Conservation (phyloP, 768 basidiomycete species). For the Mycena sanguinolenta region DNA sequence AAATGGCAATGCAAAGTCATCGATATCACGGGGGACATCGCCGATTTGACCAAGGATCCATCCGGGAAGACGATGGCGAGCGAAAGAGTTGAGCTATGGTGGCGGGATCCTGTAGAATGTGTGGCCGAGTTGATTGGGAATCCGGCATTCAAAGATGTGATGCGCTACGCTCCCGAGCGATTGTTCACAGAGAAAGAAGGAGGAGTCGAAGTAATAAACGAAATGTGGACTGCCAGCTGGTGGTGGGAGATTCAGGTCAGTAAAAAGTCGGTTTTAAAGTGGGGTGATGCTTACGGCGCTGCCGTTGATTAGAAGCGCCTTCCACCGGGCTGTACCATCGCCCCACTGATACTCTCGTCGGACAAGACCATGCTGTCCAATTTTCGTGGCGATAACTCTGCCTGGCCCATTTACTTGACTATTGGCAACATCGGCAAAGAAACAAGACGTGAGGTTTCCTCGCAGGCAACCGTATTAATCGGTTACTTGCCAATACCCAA, state of each 20-base stretch:
- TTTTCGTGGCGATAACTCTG: slow-evolving; percentile 47
- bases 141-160: slow-evolving; percentile 39
- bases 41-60: slow-evolving; percentile 19
- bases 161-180: slow-evolving; percentile 42
- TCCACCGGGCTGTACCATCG: slow-evolving; percentile 34
- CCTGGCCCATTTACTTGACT: slow-evolving; percentile 52
- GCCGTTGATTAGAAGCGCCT: slow-evolving; percentile 1
- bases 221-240: slow-evolving; percentile 48
- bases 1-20: slow-evolving; percentile 41
- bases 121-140: slow-evolving; percentile 43
- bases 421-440: slow-evolving; percentile 40
- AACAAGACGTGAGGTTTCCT: slow-evolving; percentile 39
- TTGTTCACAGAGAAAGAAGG: slow-evolving; percentile 19
- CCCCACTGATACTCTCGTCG: slow-evolving; percentile 48
- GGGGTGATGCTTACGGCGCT: not conserved
- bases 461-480: slow-evolving; percentile 45
- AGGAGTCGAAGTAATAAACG: slow-evolving; percentile 32
- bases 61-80: not conserved
- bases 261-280: not conserved
- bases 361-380: slow-evolving; percentile 50
- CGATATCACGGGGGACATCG: slow-evolving; percentile 33
- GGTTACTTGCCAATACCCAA: slow-evolving; percentile 52
- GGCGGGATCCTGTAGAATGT: slow-evolving; percentile 40
- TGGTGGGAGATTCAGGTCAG: slow-evolving; percentile 49
- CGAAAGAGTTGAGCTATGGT: slow-evolving; percentile 44